A percentile compares a stretch with the other conserved stretches of the same genome.
Evolutionary conservation across 495 filamentous ascomycete species (phyloP).

Genomic region (Xylaria castorea): DNA sequence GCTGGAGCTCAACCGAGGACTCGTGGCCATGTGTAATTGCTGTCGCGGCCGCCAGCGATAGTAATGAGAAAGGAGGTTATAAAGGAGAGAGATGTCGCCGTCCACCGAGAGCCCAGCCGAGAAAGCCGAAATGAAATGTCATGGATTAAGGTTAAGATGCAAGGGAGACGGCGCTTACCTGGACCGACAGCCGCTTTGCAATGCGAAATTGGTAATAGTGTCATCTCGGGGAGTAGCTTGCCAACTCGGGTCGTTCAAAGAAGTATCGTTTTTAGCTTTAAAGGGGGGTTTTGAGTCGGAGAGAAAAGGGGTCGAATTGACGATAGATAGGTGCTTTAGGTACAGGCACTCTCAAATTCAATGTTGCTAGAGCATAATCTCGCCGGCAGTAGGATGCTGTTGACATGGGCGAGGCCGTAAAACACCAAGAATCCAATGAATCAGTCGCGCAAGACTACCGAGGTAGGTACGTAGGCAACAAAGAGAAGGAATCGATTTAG

Average conservation of each 20-base stretch:
- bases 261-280: not conserved
- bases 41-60: not conserved
- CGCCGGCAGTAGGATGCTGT: not conserved
- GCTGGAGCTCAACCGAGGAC: not conserved
- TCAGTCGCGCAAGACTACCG: not conserved
- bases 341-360: not conserved
- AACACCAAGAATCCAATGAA: not conserved
- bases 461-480: not conserved
- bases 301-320: not conserved
- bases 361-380: not conserved
- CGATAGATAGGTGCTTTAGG: not conserved
- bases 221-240: conserved; percentile 5
- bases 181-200: not conserved
- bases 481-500: not conserved
- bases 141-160: not conserved
- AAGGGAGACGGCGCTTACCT: conserved; percentile 19
- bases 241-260: not conserved
- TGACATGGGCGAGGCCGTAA: not conserved
- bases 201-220: not conserved
- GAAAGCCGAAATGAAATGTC: conserved; percentile 2
- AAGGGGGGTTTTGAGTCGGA: not conserved
- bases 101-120: not conserved
- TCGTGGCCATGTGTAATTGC: not conserved
- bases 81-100: conserved; percentile 7
- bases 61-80: not conserved